Evolutionary conservation across 495 filamentous ascomycete genomes (phyloP).

Genomic region (Xylaria acuta): DNA sequence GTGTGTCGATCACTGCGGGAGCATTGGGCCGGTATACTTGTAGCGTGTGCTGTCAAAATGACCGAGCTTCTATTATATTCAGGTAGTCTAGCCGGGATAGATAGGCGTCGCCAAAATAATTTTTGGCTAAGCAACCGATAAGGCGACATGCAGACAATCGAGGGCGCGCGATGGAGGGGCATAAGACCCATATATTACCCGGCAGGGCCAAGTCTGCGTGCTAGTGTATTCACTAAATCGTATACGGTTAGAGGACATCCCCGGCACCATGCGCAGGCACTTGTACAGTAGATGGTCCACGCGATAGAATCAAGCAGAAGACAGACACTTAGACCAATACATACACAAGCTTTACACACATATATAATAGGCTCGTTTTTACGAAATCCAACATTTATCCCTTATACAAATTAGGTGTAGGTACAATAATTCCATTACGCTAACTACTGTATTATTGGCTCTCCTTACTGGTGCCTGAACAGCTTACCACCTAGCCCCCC

Average conservation of each 20-base stretch:
- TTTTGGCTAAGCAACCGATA: conserved; percentile 20
- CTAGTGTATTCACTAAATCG: neutral
- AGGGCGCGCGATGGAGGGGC: neutral
- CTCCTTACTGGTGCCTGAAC: too few relatives aligned
- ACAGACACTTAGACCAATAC: too few relatives aligned
- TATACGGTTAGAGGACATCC: neutral
- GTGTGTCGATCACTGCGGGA: neutral
- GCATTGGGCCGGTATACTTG: neutral
- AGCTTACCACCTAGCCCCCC: too few relatives aligned
- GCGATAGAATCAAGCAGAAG: too few relatives aligned
- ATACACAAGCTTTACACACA: too few relatives aligned
- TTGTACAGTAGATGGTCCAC: too few relatives aligned
- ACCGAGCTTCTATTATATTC: neutral
- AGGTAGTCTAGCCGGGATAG: neutral
- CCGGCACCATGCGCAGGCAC: too few relatives aligned
- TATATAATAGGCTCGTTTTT: too few relatives aligned
- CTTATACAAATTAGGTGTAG: too few relatives aligned
- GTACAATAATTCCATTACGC: too few relatives aligned
- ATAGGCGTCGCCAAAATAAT: conserved; percentile 15
- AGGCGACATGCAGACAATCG: neutral
- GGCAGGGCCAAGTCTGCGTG: neutral
- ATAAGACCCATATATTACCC: neutral
- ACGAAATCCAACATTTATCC: too few relatives aligned
- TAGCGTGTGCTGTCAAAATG: neutral
- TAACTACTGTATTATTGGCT: too few relatives aligned